A percentile compares a stretch with the other conserved stretches of the same genome.
Conservation (phyloP, 352 stramenopile genomes). For the Phytophthora capsici region DNA sequence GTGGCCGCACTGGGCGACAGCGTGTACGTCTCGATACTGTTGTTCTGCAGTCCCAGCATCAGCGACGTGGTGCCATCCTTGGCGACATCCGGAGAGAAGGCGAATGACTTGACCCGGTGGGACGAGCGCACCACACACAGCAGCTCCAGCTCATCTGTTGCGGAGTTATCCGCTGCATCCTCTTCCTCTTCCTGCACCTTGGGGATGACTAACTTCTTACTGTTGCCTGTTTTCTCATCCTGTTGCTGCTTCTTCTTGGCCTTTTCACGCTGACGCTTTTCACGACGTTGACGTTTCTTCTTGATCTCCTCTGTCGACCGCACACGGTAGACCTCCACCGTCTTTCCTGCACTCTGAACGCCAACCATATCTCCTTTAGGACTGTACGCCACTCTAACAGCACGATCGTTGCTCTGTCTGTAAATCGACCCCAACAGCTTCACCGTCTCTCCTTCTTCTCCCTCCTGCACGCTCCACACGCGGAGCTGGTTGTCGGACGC, state of each 20-base stretch:
- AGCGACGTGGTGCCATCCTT: slow-evolving; percentile 86
- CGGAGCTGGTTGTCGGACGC: slow-evolving; percentile 86
- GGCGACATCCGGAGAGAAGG: slow-evolving; percentile 81
- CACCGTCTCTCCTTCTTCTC: slow-evolving; percentile 50
- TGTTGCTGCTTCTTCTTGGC: slow-evolving; percentile 74
- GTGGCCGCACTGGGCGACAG: slow-evolving; percentile 59
- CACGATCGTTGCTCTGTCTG: slow-evolving; percentile 79
- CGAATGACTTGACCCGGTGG: slow-evolving; percentile 90
- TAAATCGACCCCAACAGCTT: slow-evolving; percentile 76
- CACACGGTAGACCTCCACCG: slow-evolving; percentile 92
- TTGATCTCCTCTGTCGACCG: slow-evolving; percentile 86
- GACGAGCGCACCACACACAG: slow-evolving; percentile 85
- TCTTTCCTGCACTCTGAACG: slow-evolving; percentile 86
- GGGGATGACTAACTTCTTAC: slow-evolving; percentile 39
- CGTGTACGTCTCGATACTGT: slow-evolving; percentile 91
- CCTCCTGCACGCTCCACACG: slow-evolving; percentile 66
- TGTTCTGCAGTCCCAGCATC: slow-evolving; percentile 91
- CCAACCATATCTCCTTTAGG: slow-evolving; percentile 66
- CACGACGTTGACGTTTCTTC: slow-evolving; percentile 92
- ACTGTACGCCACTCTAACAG: slow-evolving; percentile 70
- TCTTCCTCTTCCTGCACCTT: slow-evolving; percentile 50
- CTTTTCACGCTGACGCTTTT: slow-evolving; percentile 91
- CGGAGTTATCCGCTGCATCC: slow-evolving; percentile 65
- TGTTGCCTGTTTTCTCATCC: slow-evolving; percentile 30
- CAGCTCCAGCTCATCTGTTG: slow-evolving; percentile 88